Evolutionary conservation across 768 basidiomycete genomes (phyloP).

Genomic region (Ramaria sp.): DNA sequence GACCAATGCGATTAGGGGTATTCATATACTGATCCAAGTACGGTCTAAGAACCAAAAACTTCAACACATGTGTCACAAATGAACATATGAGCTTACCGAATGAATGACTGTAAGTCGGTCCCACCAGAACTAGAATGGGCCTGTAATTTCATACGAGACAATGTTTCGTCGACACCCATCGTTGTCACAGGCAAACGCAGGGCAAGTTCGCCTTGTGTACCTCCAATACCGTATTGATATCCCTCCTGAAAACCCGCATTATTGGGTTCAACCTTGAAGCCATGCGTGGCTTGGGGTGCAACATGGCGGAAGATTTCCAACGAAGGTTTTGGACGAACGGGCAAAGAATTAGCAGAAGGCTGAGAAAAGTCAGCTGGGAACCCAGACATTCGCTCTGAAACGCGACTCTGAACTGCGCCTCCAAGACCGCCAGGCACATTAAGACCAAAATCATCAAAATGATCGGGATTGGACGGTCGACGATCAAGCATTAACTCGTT

Average conservation of each 20-base stretch:
- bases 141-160: conserved; percentile 56
- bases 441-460: conserved; percentile 53
- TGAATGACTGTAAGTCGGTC: conserved; percentile 71
- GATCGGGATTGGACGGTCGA: conserved; percentile 45
- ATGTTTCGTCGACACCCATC: conserved; percentile 42
- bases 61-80: conserved; percentile 5
- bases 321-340: conserved; percentile 37
- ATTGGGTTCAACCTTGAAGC: conserved; percentile 24
- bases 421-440: conserved; percentile 36
- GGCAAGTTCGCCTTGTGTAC: conserved; percentile 44
- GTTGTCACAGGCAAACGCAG: conserved; percentile 39
- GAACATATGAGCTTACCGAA: conserved; percentile 39
- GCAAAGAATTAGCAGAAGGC: conserved; percentile 31
- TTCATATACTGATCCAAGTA: conserved; percentile 80
- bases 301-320: conserved; percentile 57
- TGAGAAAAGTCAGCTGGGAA: conserved; percentile 45
- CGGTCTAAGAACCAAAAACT: conserved; percentile 36
- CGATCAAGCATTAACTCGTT: conserved; percentile 52
- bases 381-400: conserved; percentile 42
- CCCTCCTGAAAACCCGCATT: conserved; percentile 2
- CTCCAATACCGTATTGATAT: conserved; percentile 38
- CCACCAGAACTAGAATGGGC: conserved; percentile 44
- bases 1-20: conserved; percentile 75
- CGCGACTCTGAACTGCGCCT: conserved; percentile 16
- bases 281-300: conserved; percentile 59